phyloP scores from a whole-genome alignment of 169 alveolate genomes.

The Plasmodium relictum region DNA sequence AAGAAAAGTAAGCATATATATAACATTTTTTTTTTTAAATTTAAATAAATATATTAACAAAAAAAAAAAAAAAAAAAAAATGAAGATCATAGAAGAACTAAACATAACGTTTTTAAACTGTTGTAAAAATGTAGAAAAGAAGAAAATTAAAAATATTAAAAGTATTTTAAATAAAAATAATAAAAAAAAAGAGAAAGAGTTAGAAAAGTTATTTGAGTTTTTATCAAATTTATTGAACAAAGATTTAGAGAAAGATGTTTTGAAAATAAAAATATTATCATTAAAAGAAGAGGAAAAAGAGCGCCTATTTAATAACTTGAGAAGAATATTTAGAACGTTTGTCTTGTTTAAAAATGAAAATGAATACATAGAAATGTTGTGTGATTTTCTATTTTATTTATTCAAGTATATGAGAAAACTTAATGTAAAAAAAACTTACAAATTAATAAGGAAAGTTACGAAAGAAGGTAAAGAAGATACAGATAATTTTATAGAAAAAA shows the following conservation, averaged over 20 bases:
- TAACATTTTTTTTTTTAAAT: too few relatives aligned
- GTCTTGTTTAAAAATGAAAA: conserved; percentile 3
- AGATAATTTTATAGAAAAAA: not conserved
- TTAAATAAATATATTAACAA: too few relatives aligned
- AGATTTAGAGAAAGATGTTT: conserved; percentile 36
- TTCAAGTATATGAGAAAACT: conserved; percentile 57
- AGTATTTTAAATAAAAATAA: conserved; percentile 1
- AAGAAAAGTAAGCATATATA: too few relatives aligned
- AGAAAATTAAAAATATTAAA: not conserved
- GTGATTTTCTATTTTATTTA: conserved; percentile 49
- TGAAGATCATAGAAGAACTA: conserved; percentile 12
- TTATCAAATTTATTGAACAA: conserved; percentile 6
- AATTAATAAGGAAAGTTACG: conserved; percentile 13
- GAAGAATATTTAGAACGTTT: conserved; percentile 31
- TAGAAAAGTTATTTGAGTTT: conserved; percentile 29
- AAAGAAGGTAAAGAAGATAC: not conserved
- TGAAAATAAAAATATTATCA: conserved; percentile 3
- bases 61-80: too few relatives aligned
- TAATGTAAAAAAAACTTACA: conserved; percentile 40
- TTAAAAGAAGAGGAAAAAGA: conserved; percentile 30
- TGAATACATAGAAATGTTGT: conserved; percentile 15
- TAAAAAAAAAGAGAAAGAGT: conserved; percentile 19
- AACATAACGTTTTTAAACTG: not conserved
- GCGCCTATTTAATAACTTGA: conserved; percentile 30
- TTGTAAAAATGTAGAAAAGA: not conserved